Percentiles rank a stretch among this genome's conserved stretches.
Evolutionary conservation across 768 basidiomycete genomes (phyloP).

Genomic region (Kwoniella sp.): DNA sequence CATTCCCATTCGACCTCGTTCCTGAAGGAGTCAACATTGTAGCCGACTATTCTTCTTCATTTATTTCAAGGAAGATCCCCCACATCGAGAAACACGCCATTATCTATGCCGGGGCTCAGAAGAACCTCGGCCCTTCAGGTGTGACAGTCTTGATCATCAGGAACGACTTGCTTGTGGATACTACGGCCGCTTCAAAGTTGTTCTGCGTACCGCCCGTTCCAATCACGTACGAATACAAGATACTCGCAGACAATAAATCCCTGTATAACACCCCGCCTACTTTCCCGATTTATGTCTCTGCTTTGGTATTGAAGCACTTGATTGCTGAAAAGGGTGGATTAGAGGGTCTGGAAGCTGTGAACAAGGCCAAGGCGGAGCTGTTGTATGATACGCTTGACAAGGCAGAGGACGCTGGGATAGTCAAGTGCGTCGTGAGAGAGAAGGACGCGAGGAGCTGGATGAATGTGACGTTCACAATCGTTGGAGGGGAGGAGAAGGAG

Average conservation of each 20-base stretch:
- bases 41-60: constrained; percentile 92
- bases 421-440: constrained; percentile 68
- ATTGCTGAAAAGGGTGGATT: constrained; percentile 68
- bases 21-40: constrained; percentile 72
- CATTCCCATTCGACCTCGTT: constrained; percentile 82
- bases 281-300: constrained; percentile 85
- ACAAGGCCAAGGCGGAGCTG: constrained; percentile 72
- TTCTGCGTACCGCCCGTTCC: constrained; percentile 74
- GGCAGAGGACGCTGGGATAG: constrained; percentile 71
- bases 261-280: constrained; percentile 93
- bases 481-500: constrained; percentile 69
- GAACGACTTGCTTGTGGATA: constrained; percentile 90
- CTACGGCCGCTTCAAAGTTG: constrained; percentile 72
- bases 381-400: constrained; percentile 73
- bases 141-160: constrained; percentile 89
- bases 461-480: constrained; percentile 85
- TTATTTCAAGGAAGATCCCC: constrained; percentile 92
- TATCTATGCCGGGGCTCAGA: constrained; percentile 96
- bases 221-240: constrained; percentile 77
- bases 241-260: constrained; percentile 70
- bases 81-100: constrained; percentile 84
- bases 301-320: constrained; percentile 75
- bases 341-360: constrained; percentile 66
- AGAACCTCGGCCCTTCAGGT: constrained; percentile 94
- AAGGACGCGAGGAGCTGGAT: constrained; percentile 84